phyloP scores from a whole-genome alignment of 2,329 filamentous ascomycete species.

The Penicillium crustosum region DNA sequence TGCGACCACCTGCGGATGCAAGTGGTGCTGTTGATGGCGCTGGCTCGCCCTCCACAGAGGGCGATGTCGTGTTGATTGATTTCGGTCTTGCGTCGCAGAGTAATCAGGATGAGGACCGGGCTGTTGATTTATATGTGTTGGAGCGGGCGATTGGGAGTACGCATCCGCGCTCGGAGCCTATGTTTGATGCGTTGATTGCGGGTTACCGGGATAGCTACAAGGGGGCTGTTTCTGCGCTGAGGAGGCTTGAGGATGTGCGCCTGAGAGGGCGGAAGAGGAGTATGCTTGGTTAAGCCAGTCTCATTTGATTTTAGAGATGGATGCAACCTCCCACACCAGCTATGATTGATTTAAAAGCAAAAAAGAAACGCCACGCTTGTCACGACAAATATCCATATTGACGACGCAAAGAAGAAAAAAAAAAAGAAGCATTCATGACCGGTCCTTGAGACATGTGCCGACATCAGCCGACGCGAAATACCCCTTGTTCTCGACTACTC shows the following conservation, averaged over 20 bases:
- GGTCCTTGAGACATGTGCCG: slow-evolving; percentile 45
- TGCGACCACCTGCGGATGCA: slow-evolving; percentile 50
- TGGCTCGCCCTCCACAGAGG: slow-evolving; percentile 48
- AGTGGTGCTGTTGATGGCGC: slow-evolving; percentile 16
- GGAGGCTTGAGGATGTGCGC: slow-evolving; percentile 84
- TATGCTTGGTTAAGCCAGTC: slow-evolving; percentile 75
- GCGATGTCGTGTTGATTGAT: slow-evolving; percentile 87
- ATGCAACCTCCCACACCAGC: slow-evolving; percentile 1
- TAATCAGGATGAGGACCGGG: slow-evolving; percentile 83
- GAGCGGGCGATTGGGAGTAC: slow-evolving; percentile 94
- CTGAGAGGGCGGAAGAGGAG: slow-evolving; percentile 94
- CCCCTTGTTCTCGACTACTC: slow-evolving; percentile 97
- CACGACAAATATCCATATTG: slow-evolving; percentile 12
- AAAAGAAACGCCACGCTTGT: slow-evolving; percentile 25
- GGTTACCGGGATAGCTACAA: slow-evolving; percentile 75
- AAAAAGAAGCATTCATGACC: slow-evolving; percentile 22
- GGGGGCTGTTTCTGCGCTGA: slow-evolving; percentile 71
- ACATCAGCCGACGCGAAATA: slow-evolving; percentile 88
- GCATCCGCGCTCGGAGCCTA: slow-evolving; percentile 77
- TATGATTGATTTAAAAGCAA: slow-evolving; percentile 16
- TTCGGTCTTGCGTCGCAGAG: slow-evolving; percentile 86
- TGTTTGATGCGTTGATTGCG: slow-evolving; percentile 72
- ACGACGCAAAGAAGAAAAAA: background rate
- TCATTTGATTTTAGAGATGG: slow-evolving; percentile 11
- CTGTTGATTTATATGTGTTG: slow-evolving; percentile 93